These are phyloP conservation scores for Wickerhamomyces chaumierensis DNA, from an alignment of 805 yeast species.

Conservation along the genomic window DNA sequence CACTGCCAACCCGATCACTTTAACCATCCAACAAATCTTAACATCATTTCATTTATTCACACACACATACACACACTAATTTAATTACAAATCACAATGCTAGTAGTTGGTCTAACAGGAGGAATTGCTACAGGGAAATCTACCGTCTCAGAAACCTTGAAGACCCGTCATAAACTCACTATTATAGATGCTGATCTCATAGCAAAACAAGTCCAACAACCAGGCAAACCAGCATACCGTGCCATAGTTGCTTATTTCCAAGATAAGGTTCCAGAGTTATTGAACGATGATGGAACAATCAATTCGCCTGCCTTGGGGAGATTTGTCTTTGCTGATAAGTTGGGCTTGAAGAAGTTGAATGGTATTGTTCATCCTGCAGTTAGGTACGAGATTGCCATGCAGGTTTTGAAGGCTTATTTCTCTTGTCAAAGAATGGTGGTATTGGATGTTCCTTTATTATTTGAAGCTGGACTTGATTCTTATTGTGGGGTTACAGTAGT, in stretches of 20 bases:
- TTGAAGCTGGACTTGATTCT: slow-evolving; percentile 62
- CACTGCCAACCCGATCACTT: too few relatives aligned
- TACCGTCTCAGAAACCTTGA: slow-evolving; percentile 61
- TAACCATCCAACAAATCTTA: too few relatives aligned
- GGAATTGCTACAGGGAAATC: slow-evolving; percentile 97
- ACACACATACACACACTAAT: too few relatives aligned
- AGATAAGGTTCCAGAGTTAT: slow-evolving; percentile 37
- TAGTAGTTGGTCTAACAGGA: slow-evolving; percentile 91
- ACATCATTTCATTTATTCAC: too few relatives aligned
- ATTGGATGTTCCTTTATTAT: slow-evolving; percentile 82
- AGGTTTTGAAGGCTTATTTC: slow-evolving; percentile 47
- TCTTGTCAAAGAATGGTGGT: slow-evolving; percentile 49
- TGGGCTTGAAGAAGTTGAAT: slow-evolving; percentile 51
- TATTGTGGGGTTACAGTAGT: slow-evolving; percentile 65
- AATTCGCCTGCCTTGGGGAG: slow-evolving; percentile 71
- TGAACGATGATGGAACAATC: slow-evolving; percentile 26
- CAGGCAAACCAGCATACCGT: slow-evolving; percentile 62
- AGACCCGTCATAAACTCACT: slow-evolving; percentile 38
- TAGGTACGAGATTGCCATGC: slow-evolving; percentile 43
- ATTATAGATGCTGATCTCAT: slow-evolving; percentile 86
- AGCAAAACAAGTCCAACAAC: slow-evolving; percentile 77
- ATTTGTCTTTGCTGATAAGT: slow-evolving; percentile 61
- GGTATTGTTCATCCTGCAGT: slow-evolving; percentile 84
- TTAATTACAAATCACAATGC: slow-evolving; percentile 38
- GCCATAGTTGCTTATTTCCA: slow-evolving; percentile 53